Base-by-base conservation (phyloP, 2,329 filamentous ascomycete species). In the Hypoxylon sp. region DNA sequence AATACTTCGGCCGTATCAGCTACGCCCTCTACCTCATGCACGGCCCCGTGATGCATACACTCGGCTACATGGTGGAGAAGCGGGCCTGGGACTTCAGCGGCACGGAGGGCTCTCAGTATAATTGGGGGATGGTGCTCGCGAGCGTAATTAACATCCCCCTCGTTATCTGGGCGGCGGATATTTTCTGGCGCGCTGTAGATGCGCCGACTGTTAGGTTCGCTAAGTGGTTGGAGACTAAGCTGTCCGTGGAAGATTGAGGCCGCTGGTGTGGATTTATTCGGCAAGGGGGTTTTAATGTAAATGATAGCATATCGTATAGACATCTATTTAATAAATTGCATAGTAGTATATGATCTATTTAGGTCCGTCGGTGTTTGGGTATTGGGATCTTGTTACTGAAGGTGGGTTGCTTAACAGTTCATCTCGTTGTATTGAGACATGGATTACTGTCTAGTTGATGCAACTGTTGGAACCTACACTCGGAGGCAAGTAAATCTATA, bases 1-100 rank as follows among this genome's bases (percentile, higher is more conserved):
- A 88, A 73, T 90, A 89, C 76, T 79, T 90, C 5, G 88, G 88
- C 64, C 84, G 84, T 73, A 85, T 90, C 70, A 89, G 86, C 57
- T 90, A 87, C 73, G 84, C 86, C 53, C 74, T 90, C 25, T 90
- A 90, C 75, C 82, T 90, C 13, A 85, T 89, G 80, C 88, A 90
- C 74, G 86, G 87, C 0, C 85, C 86, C 2, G 81, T 84, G 2
- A 81, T 85, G 73, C 86, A 87, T 71, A 82, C 82, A 1, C 71
- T 85, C 17, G 86, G 86, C 10, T 88, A 87, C 70, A 79, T 82
- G 34, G 82, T 83, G 63, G 81, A 87, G 73, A 80, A 80, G 34
- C 81, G 82, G 77, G 83, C 80, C 0, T 87, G 83, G 76, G 74
- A 76, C 11, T 43, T 84, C 38, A 86, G 82, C 0, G 86, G 86